Evolutionary conservation across 1,284 basidiomycete genomes (phyloP).

Genomic region (Ganoderma sinense): DNA sequence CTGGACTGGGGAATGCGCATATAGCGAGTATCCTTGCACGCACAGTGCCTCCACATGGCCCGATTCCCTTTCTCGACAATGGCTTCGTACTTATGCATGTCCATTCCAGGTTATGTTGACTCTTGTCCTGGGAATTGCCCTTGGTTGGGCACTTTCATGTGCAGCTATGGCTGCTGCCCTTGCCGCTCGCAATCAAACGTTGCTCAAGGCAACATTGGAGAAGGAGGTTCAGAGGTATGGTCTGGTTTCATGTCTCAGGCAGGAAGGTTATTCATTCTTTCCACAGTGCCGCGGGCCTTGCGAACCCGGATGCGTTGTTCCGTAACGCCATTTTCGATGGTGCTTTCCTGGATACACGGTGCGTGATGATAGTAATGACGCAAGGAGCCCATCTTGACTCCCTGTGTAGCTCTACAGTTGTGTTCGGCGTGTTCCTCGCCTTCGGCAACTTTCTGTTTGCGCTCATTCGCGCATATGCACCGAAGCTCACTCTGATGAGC

Average conservation of each 20-base stretch:
- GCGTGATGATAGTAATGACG: slow-evolving; percentile 17
- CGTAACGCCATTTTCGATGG: slow-evolving; percentile 66
- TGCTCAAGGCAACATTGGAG: slow-evolving; percentile 57
- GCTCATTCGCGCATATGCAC: slow-evolving; percentile 64
- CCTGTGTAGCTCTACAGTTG: slow-evolving; percentile 54
- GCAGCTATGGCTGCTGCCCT: slow-evolving; percentile 76
- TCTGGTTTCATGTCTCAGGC: neutral
- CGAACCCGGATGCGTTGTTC: slow-evolving; percentile 58
- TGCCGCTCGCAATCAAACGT: slow-evolving; percentile 58
- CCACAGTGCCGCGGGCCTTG: slow-evolving; percentile 50
- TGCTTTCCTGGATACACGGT: slow-evolving; percentile 70
- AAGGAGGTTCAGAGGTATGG: slow-evolving; percentile 52
- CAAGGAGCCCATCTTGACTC: slow-evolving; percentile 4
- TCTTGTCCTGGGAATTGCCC: slow-evolving; percentile 62
- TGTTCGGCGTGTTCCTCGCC: slow-evolving; percentile 79
- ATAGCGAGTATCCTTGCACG: neutral
- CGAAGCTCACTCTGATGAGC: slow-evolving; percentile 64
- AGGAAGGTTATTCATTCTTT: neutral
- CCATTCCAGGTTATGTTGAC: slow-evolving; percentile 49
- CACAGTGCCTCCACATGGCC: neutral
- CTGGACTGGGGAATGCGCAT: neutral
- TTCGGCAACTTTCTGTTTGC: slow-evolving; percentile 69
- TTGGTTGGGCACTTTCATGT: slow-evolving; percentile 81
- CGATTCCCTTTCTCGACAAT: neutral
- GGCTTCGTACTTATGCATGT: neutral